Conservation (phyloP, 495 filamentous ascomycete species). For the Lasiosphaeria miniovina region DNA sequence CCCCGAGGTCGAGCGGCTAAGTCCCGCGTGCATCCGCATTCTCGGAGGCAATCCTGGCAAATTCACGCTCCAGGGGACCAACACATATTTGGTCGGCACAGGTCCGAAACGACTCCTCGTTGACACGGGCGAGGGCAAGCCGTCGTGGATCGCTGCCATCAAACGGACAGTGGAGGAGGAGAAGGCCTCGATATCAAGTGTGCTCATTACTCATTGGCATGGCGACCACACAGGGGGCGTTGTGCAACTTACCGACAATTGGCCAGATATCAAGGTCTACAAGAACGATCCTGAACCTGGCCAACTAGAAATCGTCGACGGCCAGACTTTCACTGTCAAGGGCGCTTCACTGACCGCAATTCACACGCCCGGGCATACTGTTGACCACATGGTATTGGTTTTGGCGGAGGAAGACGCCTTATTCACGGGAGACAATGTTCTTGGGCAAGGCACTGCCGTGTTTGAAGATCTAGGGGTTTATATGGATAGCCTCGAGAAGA, state of each 20-base stretch:
- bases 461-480: constrained; percentile 81
- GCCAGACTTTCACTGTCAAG: constrained; percentile 68
- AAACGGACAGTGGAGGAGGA: constrained; percentile 61
- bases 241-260: constrained; percentile 58
- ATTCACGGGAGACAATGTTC: constrained; percentile 93
- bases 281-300: constrained; percentile 48
- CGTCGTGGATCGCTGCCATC: constrained; percentile 59
- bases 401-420: constrained; percentile 76
- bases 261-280: constrained; percentile 54
- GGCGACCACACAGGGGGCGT: constrained; percentile 79
- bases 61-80: constrained; percentile 63
- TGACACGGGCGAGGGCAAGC: constrained; percentile 73
- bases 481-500: constrained; percentile 66
- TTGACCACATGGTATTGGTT: constrained; percentile 76
- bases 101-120: constrained; percentile 67
- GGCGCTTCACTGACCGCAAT: constrained; percentile 74
- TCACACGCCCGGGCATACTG: constrained; percentile 81
- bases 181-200: constrained; percentile 58
- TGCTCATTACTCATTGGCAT: constrained; percentile 89
- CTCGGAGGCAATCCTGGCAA: constrained; percentile 81
- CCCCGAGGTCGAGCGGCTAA: constrained; percentile 64
- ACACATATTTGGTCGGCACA: constrained; percentile 81
- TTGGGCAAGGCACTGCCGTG: constrained; percentile 90
- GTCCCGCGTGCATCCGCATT: constrained; percentile 65
- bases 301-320: constrained; percentile 61